Evolutionary conservation across 768 basidiomycete species (phyloP).

Genomic region (Saitozyma podzolica): DNA sequence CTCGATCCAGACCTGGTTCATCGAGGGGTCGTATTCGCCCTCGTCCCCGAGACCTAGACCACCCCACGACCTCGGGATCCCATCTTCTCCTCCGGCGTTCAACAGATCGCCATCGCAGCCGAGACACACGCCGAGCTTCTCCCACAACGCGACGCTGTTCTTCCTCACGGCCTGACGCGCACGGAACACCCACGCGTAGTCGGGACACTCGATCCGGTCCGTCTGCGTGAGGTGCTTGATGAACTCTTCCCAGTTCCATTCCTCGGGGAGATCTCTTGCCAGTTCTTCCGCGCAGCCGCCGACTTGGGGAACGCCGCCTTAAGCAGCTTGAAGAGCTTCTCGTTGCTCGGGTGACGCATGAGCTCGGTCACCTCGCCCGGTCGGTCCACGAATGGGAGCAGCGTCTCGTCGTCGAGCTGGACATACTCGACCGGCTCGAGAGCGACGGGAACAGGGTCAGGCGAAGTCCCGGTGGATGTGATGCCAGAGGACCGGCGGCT

Average conservation of each 20-base stretch:
- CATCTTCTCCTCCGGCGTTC: slow-evolving; percentile 53
- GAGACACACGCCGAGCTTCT: slow-evolving; percentile 80
- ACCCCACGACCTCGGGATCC: slow-evolving; percentile 37
- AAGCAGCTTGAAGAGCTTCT: slow-evolving; percentile 52
- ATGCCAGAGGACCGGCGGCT: slow-evolving; percentile 5
- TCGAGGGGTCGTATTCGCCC: slow-evolving; percentile 33
- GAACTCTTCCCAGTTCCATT: slow-evolving; percentile 73
- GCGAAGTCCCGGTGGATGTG: not conserved
- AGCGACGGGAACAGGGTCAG: slow-evolving; percentile 20
- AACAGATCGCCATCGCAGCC: slow-evolving; percentile 79
- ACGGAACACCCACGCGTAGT: slow-evolving; percentile 70
- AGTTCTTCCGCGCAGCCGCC: slow-evolving; percentile 47
- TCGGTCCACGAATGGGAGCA: slow-evolving; percentile 83
- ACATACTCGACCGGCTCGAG: slow-evolving; percentile 52
- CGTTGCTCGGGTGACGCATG: slow-evolving; percentile 64
- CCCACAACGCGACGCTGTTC: slow-evolving; percentile 86
- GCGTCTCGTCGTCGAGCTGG: slow-evolving; percentile 62
- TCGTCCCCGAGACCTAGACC: slow-evolving; percentile 38
- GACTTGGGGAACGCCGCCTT: slow-evolving; percentile 46
- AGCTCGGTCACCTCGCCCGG: slow-evolving; percentile 71
- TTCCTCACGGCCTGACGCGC: slow-evolving; percentile 73
- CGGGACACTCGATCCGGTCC: slow-evolving; percentile 57
- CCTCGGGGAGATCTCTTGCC: slow-evolving; percentile 60
- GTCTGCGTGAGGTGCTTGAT: slow-evolving; percentile 64
- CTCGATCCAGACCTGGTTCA: slow-evolving; percentile 48